Base-by-base conservation (phyloP, 139 green algal genomes). In the Chlorella sorokiniana region DNA sequence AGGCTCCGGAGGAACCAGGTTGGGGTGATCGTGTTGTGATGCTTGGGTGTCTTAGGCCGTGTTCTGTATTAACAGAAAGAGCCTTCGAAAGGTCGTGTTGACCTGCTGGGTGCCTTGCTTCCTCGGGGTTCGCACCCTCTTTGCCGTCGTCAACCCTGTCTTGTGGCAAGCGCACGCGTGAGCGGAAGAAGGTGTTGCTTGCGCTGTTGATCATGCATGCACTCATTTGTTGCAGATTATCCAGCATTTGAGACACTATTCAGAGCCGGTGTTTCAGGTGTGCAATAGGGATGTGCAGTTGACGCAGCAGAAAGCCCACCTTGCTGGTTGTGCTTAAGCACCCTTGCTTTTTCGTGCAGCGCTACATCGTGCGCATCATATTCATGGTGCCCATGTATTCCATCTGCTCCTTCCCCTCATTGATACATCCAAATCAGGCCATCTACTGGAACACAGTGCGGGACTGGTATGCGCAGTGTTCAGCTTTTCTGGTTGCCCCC, bases 341-440 rank as follows among this genome's bases (percentile, higher is more conserved):
- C 37, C 40, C 11, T 37, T 11, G 3, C 61, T 62, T 40, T 63
- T 69, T 29, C 51, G 45, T 77, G 62, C 93, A 98, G 94, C 86
- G 96, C 29, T 98, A 96, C 90, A 99, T 99, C 81, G 93, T 99
- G 61, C 91, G 96, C 38, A 98, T 99, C 76, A 95, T 99, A 27
- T 98, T 99, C 82, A 96, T 99, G 89, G 95, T 99, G 11, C 96
- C 96, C 4, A 90, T 98, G 33, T 99, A 98, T 82, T 86, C 92
- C 11, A 72, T 96, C 3, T 89, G 86, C 41, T 98, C 94, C 7
- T 97, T 93, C 52, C 83, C 93, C 0, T 95, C 95, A 7, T 89
- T 99, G 7, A 61, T 93, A 2, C 88, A 92, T 40, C 79, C 80
- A 2, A 59, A 94, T 22, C 64, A 88, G 0, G 89, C 94, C n/a